Evolutionary conservation across 192 early-diverging fungal genomes (phyloP).

Genomic region (Entomortierella chlamydospora): DNA sequence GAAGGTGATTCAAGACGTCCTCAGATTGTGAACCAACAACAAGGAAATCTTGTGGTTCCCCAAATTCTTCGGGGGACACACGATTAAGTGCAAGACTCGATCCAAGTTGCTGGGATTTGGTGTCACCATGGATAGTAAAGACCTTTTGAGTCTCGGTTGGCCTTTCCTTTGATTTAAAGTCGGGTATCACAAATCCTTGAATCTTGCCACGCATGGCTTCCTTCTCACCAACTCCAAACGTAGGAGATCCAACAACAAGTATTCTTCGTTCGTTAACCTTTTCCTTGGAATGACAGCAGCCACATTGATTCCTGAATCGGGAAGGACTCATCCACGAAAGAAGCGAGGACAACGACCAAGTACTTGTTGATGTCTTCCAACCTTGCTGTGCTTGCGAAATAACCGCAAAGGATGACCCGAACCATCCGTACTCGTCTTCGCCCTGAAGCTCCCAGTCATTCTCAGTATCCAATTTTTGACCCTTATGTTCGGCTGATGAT

Average conservation of each 20-base stretch:
- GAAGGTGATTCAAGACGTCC: conserved; percentile 14
- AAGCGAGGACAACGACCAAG: neutral
- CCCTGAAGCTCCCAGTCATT: conserved; percentile 46
- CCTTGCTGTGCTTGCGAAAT: neutral
- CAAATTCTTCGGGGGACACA: neutral
- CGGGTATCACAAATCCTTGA: conserved; percentile 59
- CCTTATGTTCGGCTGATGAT: conserved; percentile 7
- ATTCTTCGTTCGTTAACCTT: conserved; percentile 2
- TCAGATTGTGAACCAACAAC: conserved; percentile 48
- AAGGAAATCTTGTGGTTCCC: conserved; percentile 10
- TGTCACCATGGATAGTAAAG: conserved; percentile 49
- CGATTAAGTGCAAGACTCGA: conserved; percentile 12
- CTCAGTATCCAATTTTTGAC: conserved; percentile 28
- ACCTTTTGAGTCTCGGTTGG: neutral
- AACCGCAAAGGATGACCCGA: conserved; percentile 30
- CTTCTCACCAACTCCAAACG: conserved; percentile 29
- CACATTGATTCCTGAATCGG: neutral
- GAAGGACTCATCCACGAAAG: conserved; percentile 1
- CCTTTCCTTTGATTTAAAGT: neutral
- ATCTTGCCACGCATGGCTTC: conserved; percentile 61
- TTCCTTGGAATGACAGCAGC: neutral
- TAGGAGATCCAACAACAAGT: conserved; percentile 40
- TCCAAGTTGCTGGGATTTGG: conserved; percentile 55
- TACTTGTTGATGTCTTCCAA: neutral
- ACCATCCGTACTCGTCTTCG: conserved; percentile 26